Evolutionary conservation across 2,329 filamentous ascomycete species (phyloP).

Genomic region (Calycina marina): DNA sequence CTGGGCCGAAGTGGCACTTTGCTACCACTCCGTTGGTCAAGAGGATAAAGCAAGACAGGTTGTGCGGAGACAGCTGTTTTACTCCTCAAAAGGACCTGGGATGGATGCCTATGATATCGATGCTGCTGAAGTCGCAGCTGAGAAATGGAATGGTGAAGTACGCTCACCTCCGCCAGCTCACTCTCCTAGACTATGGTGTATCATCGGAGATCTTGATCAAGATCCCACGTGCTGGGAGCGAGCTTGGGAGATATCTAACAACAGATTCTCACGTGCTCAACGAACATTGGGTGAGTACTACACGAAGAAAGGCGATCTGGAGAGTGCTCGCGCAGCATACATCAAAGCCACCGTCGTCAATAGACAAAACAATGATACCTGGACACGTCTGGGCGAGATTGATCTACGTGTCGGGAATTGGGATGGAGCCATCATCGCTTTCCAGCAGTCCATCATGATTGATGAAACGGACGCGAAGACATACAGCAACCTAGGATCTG

Average conservation of each 20-base stretch:
- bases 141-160: slow-evolving; percentile 49
- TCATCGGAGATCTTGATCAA: slow-evolving; percentile 77
- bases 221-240: slow-evolving; percentile 63
- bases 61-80: slow-evolving; percentile 66
- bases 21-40: slow-evolving; percentile 37
- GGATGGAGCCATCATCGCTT: slow-evolving; percentile 68
- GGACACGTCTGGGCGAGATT: slow-evolving; percentile 85
- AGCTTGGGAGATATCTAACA: slow-evolving; percentile 74
- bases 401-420: slow-evolving; percentile 65
- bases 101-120: slow-evolving; percentile 29
- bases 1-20: slow-evolving; percentile 91
- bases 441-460: slow-evolving; percentile 65
- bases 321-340: slow-evolving; percentile 64
- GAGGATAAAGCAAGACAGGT: slow-evolving; percentile 73
- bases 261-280: slow-evolving; percentile 75
- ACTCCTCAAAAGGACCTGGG: slow-evolving; percentile 34
- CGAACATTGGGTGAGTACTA: slow-evolving; percentile 72
- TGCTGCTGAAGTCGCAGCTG: slow-evolving; percentile 37
- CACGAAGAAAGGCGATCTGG: slow-evolving; percentile 49
- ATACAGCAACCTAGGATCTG: slow-evolving; percentile 87
- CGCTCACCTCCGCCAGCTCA: slow-evolving; percentile 60
- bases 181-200: slow-evolving; percentile 79
- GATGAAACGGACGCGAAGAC: slow-evolving; percentile 84
- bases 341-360: slow-evolving; percentile 63
- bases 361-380: slow-evolving; percentile 66